Conservation (phyloP, 495 filamentous ascomycete species). For the Astrothelium macrocarpum region DNA sequence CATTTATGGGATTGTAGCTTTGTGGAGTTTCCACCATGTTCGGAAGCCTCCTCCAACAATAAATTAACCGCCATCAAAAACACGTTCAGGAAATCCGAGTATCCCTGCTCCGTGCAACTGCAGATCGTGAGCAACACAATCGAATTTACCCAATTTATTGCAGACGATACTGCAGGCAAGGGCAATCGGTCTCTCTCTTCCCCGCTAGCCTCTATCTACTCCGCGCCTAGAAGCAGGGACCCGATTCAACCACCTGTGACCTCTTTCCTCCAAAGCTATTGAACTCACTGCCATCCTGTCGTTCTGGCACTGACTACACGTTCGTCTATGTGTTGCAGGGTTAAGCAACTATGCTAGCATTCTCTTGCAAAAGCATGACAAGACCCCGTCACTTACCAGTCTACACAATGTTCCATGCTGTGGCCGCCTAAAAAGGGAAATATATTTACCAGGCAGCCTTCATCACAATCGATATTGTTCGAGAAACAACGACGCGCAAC, state of each 20-base stretch:
- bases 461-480: background rate
- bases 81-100: background rate
- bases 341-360: background rate
- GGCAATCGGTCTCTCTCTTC: background rate
- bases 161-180: background rate
- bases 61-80: background rate
- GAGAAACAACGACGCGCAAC: background rate
- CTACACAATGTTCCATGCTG: background rate
- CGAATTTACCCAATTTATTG: background rate
- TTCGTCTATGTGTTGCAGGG: background rate
- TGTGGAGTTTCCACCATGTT: background rate
- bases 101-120: background rate
- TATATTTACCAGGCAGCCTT: background rate
- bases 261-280: background rate
- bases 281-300: background rate
- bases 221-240: slow-evolving; percentile 2
- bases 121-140: background rate
- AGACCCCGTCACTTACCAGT: background rate
- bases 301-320: background rate
- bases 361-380: background rate
- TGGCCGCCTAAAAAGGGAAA: background rate
- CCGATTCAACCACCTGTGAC: background rate
- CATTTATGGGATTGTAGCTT: background rate
- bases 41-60: background rate
- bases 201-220: slow-evolving; percentile 2